These are phyloP conservation scores for Aureobasidium subglaciale DNA, from an alignment of 2,329 filamentous ascomycete species.

Conservation along the genomic window DNA sequence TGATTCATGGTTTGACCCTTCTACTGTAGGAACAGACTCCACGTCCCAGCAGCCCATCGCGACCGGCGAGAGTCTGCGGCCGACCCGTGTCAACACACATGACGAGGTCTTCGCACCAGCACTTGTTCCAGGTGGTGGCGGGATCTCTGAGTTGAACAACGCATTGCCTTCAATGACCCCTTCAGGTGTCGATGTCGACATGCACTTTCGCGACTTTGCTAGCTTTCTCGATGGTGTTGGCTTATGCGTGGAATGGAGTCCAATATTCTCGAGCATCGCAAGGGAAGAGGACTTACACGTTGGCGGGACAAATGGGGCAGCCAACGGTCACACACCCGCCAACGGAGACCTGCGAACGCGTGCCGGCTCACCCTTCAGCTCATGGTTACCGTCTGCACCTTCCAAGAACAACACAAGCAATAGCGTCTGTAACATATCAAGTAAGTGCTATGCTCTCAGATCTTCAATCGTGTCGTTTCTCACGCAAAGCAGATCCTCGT, in stretches of 20 bases:
- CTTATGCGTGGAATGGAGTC: slow-evolving; percentile 1
- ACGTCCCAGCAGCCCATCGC: no score
- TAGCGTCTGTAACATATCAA: background rate
- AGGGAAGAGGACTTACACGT: background rate
- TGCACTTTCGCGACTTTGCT: background rate
- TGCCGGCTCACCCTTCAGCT: background rate
- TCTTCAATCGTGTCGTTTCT: background rate
- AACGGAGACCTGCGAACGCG: background rate
- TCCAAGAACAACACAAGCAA: background rate
- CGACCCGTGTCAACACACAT: no score
- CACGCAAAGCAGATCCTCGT: background rate
- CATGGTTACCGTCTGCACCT: slow-evolving; percentile 1
- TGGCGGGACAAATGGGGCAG: no score
- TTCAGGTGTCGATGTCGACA: background rate
- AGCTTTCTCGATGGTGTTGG: background rate
- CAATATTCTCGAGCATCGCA: background rate
- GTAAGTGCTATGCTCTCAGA: no score
- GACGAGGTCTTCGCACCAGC: no score
- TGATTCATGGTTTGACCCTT: background rate
- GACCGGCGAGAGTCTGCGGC: no score
- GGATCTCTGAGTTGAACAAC: background rate
- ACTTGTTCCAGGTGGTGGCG: background rate
- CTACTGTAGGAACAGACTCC: no score
- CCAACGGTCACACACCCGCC: background rate
- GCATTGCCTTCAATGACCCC: background rate